Evolutionary conservation across 2,329 filamentous ascomycete species (phyloP).

Genomic region (Aspergillus neoniger): DNA sequence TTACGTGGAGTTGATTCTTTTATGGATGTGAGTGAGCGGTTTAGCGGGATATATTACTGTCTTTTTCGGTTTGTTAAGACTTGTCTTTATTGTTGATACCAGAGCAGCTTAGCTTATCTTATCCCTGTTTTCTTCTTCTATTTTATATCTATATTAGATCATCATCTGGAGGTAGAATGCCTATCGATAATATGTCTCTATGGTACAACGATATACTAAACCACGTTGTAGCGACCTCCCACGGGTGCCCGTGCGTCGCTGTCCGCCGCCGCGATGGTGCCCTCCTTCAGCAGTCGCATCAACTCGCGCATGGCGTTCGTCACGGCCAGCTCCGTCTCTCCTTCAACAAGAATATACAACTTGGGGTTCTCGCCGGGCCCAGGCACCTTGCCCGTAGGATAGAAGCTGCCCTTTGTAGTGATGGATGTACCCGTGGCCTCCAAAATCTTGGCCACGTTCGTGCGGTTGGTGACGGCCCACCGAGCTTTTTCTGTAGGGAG

Average conservation of each 20-base stretch:
- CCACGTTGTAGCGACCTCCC: conserved; percentile 82
- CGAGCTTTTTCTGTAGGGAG: conserved; percentile 73
- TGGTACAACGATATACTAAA: conserved; percentile 49
- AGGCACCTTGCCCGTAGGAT: conserved; percentile 77
- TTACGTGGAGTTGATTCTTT: background rate
- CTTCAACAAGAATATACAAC: conserved; percentile 95
- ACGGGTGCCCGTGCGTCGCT: conserved; percentile 77
- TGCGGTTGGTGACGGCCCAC: conserved; percentile 97
- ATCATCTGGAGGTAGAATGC: too few relatives aligned
- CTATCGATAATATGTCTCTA: conserved; percentile 10
- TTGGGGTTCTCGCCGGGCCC: conserved; percentile 78
- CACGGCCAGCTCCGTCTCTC: conserved; percentile 91
- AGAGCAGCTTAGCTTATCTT: conserved; percentile 2
- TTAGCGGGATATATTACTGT: background rate
- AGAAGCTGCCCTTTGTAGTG: conserved; percentile 94
- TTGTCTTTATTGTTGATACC: background rate
- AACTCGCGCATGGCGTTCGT: conserved; percentile 88
- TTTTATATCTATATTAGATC: background rate
- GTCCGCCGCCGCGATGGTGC: conserved; percentile 84
- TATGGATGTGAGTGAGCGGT: background rate
- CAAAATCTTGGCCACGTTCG: conserved; percentile 96
- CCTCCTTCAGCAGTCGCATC: conserved; percentile 83
- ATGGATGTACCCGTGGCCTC: conserved; percentile 94
- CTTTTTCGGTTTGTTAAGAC: background rate
- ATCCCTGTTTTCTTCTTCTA: background rate